Evolutionary conservation across 768 basidiomycete genomes (phyloP), one percentile per base, ranked within the genome.

Genomic region (Podaxis sp.): DNA sequence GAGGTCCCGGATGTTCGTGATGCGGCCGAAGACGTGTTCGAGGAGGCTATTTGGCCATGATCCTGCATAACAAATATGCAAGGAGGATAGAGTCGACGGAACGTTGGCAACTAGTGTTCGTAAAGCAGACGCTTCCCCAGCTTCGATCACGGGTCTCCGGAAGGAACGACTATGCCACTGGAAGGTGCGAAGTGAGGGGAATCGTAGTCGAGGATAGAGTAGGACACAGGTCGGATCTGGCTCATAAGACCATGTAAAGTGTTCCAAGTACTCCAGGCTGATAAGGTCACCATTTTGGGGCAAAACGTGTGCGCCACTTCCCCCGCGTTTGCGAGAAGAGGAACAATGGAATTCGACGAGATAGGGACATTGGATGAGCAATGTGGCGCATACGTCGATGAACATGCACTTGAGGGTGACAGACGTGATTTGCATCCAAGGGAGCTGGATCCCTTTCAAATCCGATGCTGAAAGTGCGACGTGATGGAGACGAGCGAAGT

Each of bases 361-460:
- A 33, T 8, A 9, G n/a, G 27, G 25, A 19, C 52, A 54, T 33
- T 54, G 52, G n/a, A 54, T 11, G 13, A 54, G 25, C 8, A 54
- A 54, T 2, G 27, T 13, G 29, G 11, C 9, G 52, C 52, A 54
- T 54, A 54, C 33, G 7, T 54, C 29, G 0, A 58, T 33, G 13
- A 17, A 11, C 46, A 29, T 33, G 19, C 13, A 49, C 7, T 19
- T 47, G 46, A 58, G 57, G 13, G 41, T 58, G 19, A 58, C 2
- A 29, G 57, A 58, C 6, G 9, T 58, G 9, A 58, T 58, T n/a
- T 58, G 57, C 43, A 22, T 33, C 57, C 57, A 58, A 37, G 57
- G 57, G 12, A 58, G 19, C 15, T 49, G 43, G 7, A 49, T 22
- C 7, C 8, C 43, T 15, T 13, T 33, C 25, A 36, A 19, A 5